Evolutionary conservation across 78 protist species (phyloP).

Genomic region (Anaeramoeba flamelloides): DNA sequence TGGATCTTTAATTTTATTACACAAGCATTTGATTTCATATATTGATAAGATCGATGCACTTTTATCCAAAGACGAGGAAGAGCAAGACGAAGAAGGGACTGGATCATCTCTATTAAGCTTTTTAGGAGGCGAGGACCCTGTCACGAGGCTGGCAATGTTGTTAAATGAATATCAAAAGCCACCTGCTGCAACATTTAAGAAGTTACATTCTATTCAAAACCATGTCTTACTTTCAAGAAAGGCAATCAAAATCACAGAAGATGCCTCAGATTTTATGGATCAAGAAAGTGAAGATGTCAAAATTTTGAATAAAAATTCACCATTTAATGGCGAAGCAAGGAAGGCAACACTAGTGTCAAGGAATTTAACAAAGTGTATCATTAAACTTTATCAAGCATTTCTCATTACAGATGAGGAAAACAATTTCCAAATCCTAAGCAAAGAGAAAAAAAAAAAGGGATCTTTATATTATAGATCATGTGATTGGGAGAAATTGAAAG

Average conservation of each 20-base stretch:
- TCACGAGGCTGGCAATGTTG: neutral
- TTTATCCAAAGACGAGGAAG: neutral
- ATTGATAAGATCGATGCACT: neutral
- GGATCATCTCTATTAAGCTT: neutral
- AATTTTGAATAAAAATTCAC: neutral
- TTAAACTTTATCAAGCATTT: neutral
- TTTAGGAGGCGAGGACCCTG: neutral
- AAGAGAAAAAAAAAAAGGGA: neutral
- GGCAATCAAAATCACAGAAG: neutral
- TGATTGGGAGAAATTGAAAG: neutral
- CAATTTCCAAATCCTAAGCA: neutral
- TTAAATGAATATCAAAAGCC: neutral
- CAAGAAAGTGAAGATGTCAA: neutral
- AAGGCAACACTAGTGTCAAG: neutral
- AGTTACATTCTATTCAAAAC: neutral
- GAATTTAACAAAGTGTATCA: neutral
- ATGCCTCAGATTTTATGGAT: neutral
- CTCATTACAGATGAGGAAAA: no score
- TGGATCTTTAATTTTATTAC: neutral
- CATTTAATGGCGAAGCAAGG: neutral
- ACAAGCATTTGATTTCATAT: neutral
- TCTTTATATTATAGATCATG: neutral
- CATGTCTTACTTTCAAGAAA: neutral
- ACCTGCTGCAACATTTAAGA: neutral
- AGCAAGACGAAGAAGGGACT: no score